These are phyloP conservation scores for Apiospora marii DNA, from an alignment of 2,329 filamentous ascomycete genomes.

Conservation along the genomic window DNA sequence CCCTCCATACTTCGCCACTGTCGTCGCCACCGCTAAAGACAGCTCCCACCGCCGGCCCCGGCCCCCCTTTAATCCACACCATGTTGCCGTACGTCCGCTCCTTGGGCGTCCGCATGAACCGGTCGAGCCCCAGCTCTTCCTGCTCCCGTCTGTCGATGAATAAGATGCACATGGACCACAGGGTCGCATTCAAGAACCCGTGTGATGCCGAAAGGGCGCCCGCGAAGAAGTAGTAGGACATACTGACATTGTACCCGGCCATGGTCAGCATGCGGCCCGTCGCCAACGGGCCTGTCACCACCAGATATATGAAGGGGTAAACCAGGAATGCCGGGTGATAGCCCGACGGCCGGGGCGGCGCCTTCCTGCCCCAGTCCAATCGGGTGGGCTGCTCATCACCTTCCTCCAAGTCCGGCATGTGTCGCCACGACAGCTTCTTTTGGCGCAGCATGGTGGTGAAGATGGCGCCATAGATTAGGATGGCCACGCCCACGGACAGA, in stretches of 20 bases:
- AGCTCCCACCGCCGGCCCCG: background rate
- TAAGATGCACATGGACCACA: slow-evolving; percentile 1
- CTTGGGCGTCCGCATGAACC: slow-evolving; percentile 14
- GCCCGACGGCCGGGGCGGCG: background rate
- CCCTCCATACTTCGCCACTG: background rate
- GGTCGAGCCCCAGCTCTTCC: slow-evolving; percentile 17
- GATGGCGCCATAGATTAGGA: background rate
- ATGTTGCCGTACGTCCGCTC: slow-evolving; percentile 15
- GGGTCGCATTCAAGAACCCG: background rate
- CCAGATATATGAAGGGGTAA: slow-evolving; percentile 20
- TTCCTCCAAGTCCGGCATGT: background rate
- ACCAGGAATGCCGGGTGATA: slow-evolving; percentile 19
- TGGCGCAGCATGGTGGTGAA: slow-evolving; percentile 11
- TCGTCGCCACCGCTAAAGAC: too few relatives aligned
- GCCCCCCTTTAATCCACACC: slow-evolving; percentile 20
- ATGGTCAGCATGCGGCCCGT: slow-evolving; percentile 14
- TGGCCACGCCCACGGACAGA: slow-evolving; percentile 8
- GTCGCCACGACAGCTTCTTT: background rate
- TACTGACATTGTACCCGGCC: background rate
- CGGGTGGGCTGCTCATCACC: too few relatives aligned
- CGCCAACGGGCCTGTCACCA: background rate
- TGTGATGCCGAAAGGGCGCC: background rate
- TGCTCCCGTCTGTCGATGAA: background rate
- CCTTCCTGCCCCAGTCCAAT: background rate
- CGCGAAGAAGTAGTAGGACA: background rate